Evolutionary conservation across 768 basidiomycete species (phyloP), one percentile per base, ranked within the genome.

Genomic region (Macrolepiota dolichaula): DNA sequence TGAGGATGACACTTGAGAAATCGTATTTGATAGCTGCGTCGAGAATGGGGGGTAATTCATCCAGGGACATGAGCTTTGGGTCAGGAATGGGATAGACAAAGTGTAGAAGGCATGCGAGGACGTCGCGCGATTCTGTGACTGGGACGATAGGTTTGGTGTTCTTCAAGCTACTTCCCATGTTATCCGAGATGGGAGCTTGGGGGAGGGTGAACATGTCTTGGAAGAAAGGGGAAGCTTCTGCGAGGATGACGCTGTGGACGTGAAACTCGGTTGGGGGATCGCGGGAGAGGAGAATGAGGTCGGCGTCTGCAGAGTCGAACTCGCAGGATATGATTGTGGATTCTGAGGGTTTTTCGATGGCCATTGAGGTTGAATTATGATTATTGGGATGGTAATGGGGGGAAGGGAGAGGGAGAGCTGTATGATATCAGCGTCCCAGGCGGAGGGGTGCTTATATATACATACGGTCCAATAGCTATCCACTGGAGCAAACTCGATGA

Each of bases 141-240:
- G 84, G 81, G 29, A 91, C 77, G 51, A 82, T 64, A 10, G 84
- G 83, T 25, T 71, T 68, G 15, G 64, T 62, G 17, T 67, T 67
- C 17, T 49, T 25, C 17, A 25, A 13, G 19, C 53, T n/a, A n/a
- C n/a, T 63, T 10, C 32, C 53, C 22, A 3, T 38, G n/a, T n/a
- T n/a, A 37, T 42, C 72, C 64, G 37, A 47, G n/a, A 62, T 46
- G n/a, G 59, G 71, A 49, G 44, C 65, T 63, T 89, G 87, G 4
- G 89, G 87, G 17, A 90, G 74, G 22, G 82, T 70, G 67, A 91
- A 86, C 85, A 90, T 84, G 58, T 86, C 81, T 55, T 72, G 69
- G 71, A 91, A 92, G 73, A 91, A 87, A 1, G 85, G 79, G 4
- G 89, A 91, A 1, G 86, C 85, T 4, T 78, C 75, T 11, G 82